Conservation (phyloP, 139 green algal species). For the Nannochloris sp. region DNA sequence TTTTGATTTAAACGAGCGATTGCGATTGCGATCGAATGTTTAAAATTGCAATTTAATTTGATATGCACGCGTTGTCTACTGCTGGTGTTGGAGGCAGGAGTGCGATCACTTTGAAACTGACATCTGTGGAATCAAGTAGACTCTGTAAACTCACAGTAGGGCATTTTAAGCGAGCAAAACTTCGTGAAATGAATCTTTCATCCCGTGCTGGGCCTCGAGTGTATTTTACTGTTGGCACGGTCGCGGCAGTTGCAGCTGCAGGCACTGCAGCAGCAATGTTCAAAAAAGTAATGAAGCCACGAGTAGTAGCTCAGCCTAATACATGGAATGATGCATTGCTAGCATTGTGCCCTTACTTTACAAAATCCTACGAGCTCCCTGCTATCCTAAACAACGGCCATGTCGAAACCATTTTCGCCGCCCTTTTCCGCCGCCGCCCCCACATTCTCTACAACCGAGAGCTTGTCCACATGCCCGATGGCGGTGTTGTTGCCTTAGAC, state of each 20-base stretch:
- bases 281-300: constrained; percentile 4
- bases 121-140: too few species aligned
- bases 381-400: constrained; percentile 36
- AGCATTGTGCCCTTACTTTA: constrained; percentile 17
- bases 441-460: constrained; percentile 64
- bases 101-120: too few species aligned
- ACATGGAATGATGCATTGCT: constrained; percentile 22
- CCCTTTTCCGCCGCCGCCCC: constrained; percentile 49
- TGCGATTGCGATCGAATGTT: too few species aligned
- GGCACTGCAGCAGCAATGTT: not conserved
- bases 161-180: too few species aligned
- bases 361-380: constrained; percentile 19
- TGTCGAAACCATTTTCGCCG: constrained; percentile 89
- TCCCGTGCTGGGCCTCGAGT: not conserved
- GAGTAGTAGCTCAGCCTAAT: constrained; percentile 4
- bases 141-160: too few species aligned
- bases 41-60: too few species aligned
- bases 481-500: constrained; percentile 81
- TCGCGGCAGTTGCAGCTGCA: not conserved
- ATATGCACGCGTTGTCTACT: too few species aligned
- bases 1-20: too few species aligned
- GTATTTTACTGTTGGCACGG: not conserved
- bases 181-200: too few species aligned
- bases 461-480: constrained; percentile 64
- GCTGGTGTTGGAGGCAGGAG: too few species aligned